Evolutionary conservation across 768 basidiomycete genomes (phyloP).

Genomic region (Lentinula guzmanii): DNA sequence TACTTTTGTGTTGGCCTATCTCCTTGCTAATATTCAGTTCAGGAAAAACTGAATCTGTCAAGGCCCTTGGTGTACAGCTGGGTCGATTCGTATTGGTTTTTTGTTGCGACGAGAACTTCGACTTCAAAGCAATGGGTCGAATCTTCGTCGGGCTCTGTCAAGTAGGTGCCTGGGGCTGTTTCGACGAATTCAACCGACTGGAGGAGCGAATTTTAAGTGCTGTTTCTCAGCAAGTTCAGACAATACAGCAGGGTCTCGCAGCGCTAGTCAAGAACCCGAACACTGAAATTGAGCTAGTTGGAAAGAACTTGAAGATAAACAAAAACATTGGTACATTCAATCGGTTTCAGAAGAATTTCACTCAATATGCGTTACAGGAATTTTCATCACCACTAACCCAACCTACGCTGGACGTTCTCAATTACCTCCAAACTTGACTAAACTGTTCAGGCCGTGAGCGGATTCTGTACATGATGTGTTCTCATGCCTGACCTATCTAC

Average conservation of each 20-base stretch:
- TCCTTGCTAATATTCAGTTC: conserved; percentile 7
- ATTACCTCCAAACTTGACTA: conserved; percentile 81
- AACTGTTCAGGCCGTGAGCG: conserved; percentile 87
- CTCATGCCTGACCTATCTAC: conserved; percentile 11
- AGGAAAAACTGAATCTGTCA: conserved; percentile 99
- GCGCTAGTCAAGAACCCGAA: conserved; percentile 76
- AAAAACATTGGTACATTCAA: conserved; percentile 72
- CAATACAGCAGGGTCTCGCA: conserved; percentile 94
- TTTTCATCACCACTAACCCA: conserved; percentile 99
- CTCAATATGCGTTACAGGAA: conserved; percentile 42
- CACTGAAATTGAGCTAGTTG: conserved; percentile 91
- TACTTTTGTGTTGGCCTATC: conserved; percentile 2
- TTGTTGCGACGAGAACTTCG: conserved; percentile 99
- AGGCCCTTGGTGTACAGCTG: conserved; percentile 94
- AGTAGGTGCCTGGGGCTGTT: conserved; percentile 98
- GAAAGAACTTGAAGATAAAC: conserved; percentile 89
- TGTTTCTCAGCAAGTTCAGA: conserved; percentile 98
- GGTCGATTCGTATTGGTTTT: conserved; percentile 99
- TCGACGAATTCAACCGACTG: conserved; percentile 96
- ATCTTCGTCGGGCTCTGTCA: conserved; percentile 98
- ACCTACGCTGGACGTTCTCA: conserved; percentile 97
- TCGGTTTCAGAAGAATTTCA: not conserved
- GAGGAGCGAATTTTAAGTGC: conserved; percentile 97
- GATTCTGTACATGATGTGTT: not conserved
- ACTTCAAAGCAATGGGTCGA: conserved; percentile 99